Conservation (phyloP, 2,329 filamentous ascomycete genomes). For the Pseudogymnoascus sp. region DNA sequence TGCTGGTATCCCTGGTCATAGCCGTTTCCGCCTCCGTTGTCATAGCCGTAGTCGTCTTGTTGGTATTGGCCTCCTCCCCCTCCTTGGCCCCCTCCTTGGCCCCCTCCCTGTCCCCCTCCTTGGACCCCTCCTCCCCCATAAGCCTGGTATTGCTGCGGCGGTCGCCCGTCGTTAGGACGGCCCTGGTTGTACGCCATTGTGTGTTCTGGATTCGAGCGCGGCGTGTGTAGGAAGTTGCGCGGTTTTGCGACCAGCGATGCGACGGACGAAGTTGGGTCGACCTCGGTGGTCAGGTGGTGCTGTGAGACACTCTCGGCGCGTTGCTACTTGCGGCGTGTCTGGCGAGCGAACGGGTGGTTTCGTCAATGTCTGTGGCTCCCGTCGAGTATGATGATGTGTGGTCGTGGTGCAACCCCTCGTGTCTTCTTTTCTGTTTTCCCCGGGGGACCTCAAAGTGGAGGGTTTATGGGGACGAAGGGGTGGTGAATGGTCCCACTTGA, state of each 20-base stretch:
- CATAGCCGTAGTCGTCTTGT: not conserved
- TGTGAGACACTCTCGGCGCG: not conserved
- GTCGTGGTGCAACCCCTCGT: not conserved
- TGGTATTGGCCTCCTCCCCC: not conserved
- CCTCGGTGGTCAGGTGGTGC: not conserved
- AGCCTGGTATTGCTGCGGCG: not conserved
- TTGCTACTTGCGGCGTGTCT: not conserved
- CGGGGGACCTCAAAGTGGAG: not conserved
- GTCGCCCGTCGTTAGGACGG: not conserved
- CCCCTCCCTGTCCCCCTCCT: not conserved
- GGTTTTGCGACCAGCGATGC: not conserved
- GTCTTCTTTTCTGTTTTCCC: not conserved
- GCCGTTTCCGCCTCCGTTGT: not conserved
- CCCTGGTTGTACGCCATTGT: slow-evolving; percentile 3
- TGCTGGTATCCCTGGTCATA: slow-evolving; percentile 4
- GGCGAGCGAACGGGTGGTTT: not conserved
- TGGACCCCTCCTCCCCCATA: not conserved
- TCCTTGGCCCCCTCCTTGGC: not conserved
- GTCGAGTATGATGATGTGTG: not conserved
- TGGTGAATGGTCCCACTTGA: not conserved
- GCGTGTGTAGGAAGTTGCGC: not conserved
- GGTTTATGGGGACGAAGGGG: not conserved
- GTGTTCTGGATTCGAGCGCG: not conserved
- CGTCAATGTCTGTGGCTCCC: not conserved
- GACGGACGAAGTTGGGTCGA: not conserved